Conservation (phyloP, 495 filamentous ascomycete genomes). For the Neurospora sp. region DNA sequence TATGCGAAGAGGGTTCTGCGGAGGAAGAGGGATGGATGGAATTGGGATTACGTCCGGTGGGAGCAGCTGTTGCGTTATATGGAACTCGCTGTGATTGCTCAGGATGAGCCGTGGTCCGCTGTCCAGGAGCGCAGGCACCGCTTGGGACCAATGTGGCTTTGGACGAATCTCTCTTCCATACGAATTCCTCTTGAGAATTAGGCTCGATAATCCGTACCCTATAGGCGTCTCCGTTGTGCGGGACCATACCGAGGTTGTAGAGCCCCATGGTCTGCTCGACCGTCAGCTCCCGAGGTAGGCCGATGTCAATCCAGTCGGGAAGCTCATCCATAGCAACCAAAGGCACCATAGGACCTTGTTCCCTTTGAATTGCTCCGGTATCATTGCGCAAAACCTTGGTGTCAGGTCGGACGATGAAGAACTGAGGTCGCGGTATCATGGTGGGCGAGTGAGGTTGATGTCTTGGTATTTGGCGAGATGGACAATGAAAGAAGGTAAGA, state of each 20-base stretch:
- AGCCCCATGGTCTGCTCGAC: slow-evolving; percentile 28
- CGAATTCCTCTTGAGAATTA: neutral
- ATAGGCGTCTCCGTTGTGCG: slow-evolving; percentile 20
- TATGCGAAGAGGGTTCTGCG: neutral
- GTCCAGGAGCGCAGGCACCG: neutral
- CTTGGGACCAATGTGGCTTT: neutral
- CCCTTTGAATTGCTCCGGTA: slow-evolving; percentile 4
- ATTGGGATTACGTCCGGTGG: neutral
- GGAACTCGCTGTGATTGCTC: neutral
- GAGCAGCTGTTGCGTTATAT: neutral
- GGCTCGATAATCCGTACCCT: slow-evolving; percentile 14
- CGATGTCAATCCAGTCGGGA: slow-evolving; percentile 29
- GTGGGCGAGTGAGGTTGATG: neutral
- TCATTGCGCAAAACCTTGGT: slow-evolving; percentile 4
- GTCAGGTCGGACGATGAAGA: slow-evolving; percentile 29
- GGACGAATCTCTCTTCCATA: neutral
- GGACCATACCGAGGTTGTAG: slow-evolving; percentile 25
- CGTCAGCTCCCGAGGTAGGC: slow-evolving; percentile 27
- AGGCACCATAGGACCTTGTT: slow-evolving; percentile 29
- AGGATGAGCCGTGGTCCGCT: neutral
- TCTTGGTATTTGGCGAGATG: neutral
- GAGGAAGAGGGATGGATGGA: neutral
- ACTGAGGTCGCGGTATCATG: slow-evolving; percentile 8
- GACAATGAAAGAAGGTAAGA: neutral
- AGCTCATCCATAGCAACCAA: slow-evolving; percentile 38